phyloP scores from a whole-genome alignment of 1,284 basidiomycete species.

The Cerrena zonata region DNA sequence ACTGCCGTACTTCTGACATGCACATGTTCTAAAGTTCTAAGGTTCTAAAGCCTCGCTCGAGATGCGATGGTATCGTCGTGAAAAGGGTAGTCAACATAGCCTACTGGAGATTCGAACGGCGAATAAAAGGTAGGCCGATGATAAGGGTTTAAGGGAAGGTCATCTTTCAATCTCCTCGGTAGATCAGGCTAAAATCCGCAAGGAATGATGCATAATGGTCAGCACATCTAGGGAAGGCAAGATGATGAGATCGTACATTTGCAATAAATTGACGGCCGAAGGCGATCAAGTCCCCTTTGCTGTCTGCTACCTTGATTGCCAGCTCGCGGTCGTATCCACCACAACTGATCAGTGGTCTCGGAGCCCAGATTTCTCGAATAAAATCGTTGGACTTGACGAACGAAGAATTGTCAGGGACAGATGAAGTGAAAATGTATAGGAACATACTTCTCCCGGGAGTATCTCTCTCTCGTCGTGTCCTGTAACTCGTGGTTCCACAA shows the following conservation, averaged over 20 bases:
- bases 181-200: constrained; percentile 39
- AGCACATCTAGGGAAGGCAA: background rate
- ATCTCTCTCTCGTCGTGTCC: constrained; percentile 9
- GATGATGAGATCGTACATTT: constrained; percentile 27
- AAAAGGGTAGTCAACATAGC: constrained; percentile 37
- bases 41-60: background rate
- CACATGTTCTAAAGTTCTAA: no score
- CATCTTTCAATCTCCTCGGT: constrained; percentile 30
- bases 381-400: constrained; percentile 26
- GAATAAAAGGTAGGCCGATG: constrained; percentile 32
- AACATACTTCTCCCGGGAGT: constrained; percentile 12
- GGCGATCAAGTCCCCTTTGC: constrained; percentile 34
- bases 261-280: constrained; percentile 47
- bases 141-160: constrained; percentile 28
- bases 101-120: constrained; percentile 22
- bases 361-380: constrained; percentile 29
- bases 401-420: background rate
- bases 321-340: constrained; percentile 30
- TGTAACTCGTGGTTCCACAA: constrained; percentile 31
- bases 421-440: no score
- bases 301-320: constrained; percentile 25
- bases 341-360: constrained; percentile 29
- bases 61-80: constrained; percentile 5
- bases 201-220: background rate
- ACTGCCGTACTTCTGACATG: background rate